These are phyloP conservation scores for Penicillium sclerotigenum DNA, from an alignment of 2,329 filamentous ascomycete species.

Conservation along the genomic window DNA sequence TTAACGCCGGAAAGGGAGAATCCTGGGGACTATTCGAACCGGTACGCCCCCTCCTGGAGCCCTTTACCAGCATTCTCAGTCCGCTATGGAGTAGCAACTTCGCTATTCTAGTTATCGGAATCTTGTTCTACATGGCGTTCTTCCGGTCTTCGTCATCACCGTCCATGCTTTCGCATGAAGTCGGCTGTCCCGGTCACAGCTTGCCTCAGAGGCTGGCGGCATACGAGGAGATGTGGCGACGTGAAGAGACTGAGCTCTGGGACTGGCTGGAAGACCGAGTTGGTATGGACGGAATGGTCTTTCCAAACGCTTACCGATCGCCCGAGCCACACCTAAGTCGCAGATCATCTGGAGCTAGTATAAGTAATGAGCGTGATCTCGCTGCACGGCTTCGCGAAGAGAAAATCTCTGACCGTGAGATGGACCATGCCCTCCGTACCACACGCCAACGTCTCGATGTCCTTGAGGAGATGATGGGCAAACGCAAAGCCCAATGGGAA, in stretches of 20 bases:
- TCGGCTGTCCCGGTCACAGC: conserved; percentile 41
- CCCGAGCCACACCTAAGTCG: conserved; percentile 36
- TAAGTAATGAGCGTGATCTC: conserved; percentile 44
- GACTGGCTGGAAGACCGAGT: conserved; percentile 88
- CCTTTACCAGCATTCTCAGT: conserved; percentile 65
- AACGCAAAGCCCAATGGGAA: conserved; percentile 44
- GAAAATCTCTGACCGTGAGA: conserved; percentile 68
- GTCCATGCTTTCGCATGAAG: conserved; percentile 35
- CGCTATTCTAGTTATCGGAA: conserved; percentile 69
- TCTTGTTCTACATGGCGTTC: conserved; percentile 72
- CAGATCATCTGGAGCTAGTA: conserved; percentile 43
- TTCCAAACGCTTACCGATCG: conserved; percentile 33
- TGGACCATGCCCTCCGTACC: conserved; percentile 75
- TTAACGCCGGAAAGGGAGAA: conserved; percentile 42
- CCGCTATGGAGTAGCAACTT: conserved; percentile 74
- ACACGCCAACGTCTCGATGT: conserved; percentile 81
- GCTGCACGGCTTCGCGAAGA: conserved; percentile 60
- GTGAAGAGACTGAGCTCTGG: conserved; percentile 86
- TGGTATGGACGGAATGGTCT: conserved; percentile 60
- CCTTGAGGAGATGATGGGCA: conserved; percentile 69
- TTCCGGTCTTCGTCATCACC: conserved; percentile 51
- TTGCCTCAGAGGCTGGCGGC: conserved; percentile 69
- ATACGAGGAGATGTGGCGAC: conserved; percentile 90
- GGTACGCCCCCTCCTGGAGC: conserved; percentile 65
- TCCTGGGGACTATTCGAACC: conserved; percentile 83